Percentiles rank a stretch among this genome's conserved stretches.
phyloP scores from a whole-genome alignment of 2,329 filamentous ascomycete genomes.

The Beauveria rudraprayagi region DNA sequence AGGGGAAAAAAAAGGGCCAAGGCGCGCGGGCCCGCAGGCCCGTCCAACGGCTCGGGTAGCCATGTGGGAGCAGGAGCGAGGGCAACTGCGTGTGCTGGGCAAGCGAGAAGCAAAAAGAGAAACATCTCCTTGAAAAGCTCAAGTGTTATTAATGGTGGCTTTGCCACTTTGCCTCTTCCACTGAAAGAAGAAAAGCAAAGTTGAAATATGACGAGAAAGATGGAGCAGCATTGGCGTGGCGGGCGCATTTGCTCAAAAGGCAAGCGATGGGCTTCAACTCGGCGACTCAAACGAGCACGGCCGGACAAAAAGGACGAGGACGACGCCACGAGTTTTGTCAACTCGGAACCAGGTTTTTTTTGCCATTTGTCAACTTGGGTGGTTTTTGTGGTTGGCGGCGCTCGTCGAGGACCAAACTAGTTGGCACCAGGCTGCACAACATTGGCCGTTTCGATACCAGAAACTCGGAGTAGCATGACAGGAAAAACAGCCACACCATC shows the following conservation, averaged over 20 bases:
- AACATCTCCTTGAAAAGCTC: neutral
- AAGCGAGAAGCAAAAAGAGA: neutral
- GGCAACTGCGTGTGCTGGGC: too few species aligned
- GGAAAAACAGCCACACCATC: neutral
- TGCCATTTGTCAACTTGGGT: too few species aligned
- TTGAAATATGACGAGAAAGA: slow-evolving; percentile 9
- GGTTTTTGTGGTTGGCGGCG: too few species aligned
- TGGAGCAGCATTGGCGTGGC: neutral
- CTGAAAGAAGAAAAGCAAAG: neutral
- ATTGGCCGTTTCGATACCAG: too few species aligned
- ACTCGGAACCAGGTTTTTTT: too few species aligned
- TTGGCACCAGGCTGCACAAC: too few species aligned
- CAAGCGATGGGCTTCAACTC: neutral
- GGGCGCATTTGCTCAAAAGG: too few species aligned
- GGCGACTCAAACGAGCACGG: neutral
- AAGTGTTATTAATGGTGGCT: too few species aligned
- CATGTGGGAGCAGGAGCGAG: neutral
- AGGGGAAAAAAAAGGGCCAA: neutral
- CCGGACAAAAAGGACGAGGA: too few species aligned
- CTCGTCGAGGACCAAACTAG: too few species aligned
- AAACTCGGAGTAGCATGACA: too few species aligned
- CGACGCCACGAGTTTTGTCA: too few species aligned
- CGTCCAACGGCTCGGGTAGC: neutral
- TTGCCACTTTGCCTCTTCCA: neutral
- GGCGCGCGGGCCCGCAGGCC: neutral